Evolutionary conservation across 129 eudicot genomes (phyloP), one percentile per base, ranked within the genome.

Genomic region (Dittrichia graveolens): DNA sequence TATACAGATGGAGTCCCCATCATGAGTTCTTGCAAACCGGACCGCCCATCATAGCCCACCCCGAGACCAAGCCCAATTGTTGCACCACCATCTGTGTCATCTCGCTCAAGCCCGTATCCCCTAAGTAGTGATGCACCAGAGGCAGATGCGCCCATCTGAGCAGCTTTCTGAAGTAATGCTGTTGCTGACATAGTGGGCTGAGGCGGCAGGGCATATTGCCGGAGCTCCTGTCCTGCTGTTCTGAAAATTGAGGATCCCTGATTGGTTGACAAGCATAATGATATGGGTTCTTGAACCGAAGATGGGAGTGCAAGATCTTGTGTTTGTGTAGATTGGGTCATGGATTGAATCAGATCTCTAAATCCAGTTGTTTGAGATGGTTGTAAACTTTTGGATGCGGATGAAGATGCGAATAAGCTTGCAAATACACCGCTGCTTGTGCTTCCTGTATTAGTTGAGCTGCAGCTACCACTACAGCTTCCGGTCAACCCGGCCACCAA

Each of bases 101-200:
- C 89, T 39, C 84, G 79, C 42, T 88, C 84, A 2, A 90, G 63
- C 15, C 99, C 97, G 1, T 83, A 86, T 19, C 96, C 99, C 72
- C 88, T 82, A 15, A 94, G 86, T 39, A 90, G 78, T 0, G 99
- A 95, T n/a, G 88, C 87, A 13, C 88, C 87, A 6, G 88, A 77
- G 16, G 91, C 86, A 31, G 94, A 65, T 53, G 95, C 85, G n/a
- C 99, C 99, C 84, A 95, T 86, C 68, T 95, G 97, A 77, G 97
- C 96, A 35, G 99, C 99, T 75, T 86, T 95, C 66, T 95, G 99
- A 38, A 95, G 91, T 62, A 95, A 84, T 18, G 97, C 97, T 4
- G 99, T 95, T 19, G 99, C 99, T 44, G 99, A 90, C 96, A 88
- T 87, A n/a, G 97, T 82, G 10, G 99, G 97, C 79, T 81, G 96